Evolutionary conservation across 139 green algal genomes (phyloP), one percentile per base, ranked within the genome.

Genomic region (Dunaliella sp.): DNA sequence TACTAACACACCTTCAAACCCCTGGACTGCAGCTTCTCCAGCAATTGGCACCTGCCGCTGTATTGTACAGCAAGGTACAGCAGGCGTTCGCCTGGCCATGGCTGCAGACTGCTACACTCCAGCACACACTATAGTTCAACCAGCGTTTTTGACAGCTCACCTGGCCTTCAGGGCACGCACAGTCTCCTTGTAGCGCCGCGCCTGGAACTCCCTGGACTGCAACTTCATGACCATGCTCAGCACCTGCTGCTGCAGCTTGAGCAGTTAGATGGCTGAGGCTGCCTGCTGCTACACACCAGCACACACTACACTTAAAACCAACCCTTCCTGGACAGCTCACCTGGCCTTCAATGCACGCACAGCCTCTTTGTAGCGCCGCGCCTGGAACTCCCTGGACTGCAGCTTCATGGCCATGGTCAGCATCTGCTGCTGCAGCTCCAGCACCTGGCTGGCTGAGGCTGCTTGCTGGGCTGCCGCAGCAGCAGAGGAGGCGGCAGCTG

Each of bases 351-450:
- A 85, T 1, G 86, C 65, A 25, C 84, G 74, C 32, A 87, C 90
- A 2, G 87, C 90, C 79, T 93, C 91, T 85, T 95, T 95, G 87
- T 95, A 95, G 75, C 89, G 90, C 3, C 87, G 82, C 12, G 90
- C 88, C 72, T 91, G 91, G 2, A 86, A 87, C 59, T 94, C 89
- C 36, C 89, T 82, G 7, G 86, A 75, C 48, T 85, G 77, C 83
- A 93, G 84, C 81, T 88, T 86, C 0, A 80, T 72, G 57, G 88
- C 80, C 75, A 89, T 58, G 0, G 78, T 33, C 22, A 82, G 57
- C 65, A 93, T 74, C 84, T 92, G 90, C 86, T 88, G 84, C 38
- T 86, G 83, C 75, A 93, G 80, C 80, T 85, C 81, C 35, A 85
- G 65, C 65, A 87, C 2, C 85, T 90, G 88, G 24, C 35, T 30